A percentile compares a stretch with the other conserved stretches of the same genome.
Evolutionary conservation across 371 early-diverging fungal species (phyloP).

Genomic region (Apophysomyces sp.): DNA sequence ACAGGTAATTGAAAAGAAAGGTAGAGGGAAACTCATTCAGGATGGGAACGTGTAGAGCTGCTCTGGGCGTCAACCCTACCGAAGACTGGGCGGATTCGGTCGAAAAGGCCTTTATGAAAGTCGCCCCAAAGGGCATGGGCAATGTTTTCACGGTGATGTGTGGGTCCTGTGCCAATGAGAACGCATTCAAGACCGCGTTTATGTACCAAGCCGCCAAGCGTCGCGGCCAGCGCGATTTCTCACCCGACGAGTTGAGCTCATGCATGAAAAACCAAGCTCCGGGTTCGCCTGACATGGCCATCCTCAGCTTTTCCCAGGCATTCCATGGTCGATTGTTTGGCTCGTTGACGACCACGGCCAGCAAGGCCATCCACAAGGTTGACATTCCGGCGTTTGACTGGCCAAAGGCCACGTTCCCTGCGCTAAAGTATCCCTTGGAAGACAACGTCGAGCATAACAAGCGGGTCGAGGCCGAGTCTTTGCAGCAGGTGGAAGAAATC

Average conservation of each 20-base stretch:
- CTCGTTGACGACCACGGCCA: constrained; percentile 67
- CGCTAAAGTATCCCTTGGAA: constrained; percentile 61
- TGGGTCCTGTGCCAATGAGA: constrained; percentile 77
- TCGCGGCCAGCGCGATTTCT: constrained; percentile 52
- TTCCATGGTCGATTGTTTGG: constrained; percentile 81
- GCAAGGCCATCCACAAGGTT: constrained; percentile 72
- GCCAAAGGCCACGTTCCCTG: constrained; percentile 66
- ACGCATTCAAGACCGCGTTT: constrained; percentile 80
- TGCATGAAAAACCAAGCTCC: constrained; percentile 74
- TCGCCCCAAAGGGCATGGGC: constrained; percentile 67
- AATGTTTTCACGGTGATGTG: constrained; percentile 81
- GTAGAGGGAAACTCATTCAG: background rate
- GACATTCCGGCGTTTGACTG: constrained; percentile 77
- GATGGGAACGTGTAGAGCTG: constrained; percentile 42
- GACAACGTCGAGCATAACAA: constrained; percentile 54
- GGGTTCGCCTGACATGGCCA: constrained; percentile 67
- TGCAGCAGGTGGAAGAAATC: constrained; percentile 50
- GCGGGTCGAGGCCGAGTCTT: constrained; percentile 54
- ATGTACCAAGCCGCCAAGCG: constrained; percentile 63
- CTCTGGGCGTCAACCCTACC: constrained; percentile 69
- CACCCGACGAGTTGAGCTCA: constrained; percentile 48
- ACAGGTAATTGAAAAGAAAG: too few relatives aligned
- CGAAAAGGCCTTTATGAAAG: constrained; percentile 66
- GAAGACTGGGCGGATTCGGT: constrained; percentile 65
- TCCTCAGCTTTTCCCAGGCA: constrained; percentile 66